Conservation (phyloP, 2,329 filamentous ascomycete species). For the Colletotrichum tanaceti region DNA sequence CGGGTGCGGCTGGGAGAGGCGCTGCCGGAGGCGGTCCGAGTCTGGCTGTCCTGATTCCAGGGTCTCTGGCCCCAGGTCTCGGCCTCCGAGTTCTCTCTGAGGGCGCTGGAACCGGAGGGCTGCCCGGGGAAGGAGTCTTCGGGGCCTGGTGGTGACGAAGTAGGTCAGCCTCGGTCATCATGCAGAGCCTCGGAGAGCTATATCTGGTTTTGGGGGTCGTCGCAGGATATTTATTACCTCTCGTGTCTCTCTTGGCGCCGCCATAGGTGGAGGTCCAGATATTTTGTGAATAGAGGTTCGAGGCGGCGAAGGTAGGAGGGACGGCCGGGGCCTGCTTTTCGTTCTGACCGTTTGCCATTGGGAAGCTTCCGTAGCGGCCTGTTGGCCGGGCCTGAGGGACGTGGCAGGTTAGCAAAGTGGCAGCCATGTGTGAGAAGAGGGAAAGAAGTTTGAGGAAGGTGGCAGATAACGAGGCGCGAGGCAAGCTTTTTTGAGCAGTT, state of each 20-base stretch:
- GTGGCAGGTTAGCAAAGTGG: conserved; percentile 38
- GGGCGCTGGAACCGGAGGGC: conserved; percentile 75
- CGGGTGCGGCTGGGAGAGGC: conserved; percentile 70
- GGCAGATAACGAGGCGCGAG: conserved; percentile 28
- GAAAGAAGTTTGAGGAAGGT: not conserved
- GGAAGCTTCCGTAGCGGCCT: conserved; percentile 54
- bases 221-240: conserved; percentile 56
- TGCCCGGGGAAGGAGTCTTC: conserved; percentile 38
- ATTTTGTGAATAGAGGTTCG: conserved; percentile 51
- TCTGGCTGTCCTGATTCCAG: conserved; percentile 68
- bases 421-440: conserved; percentile 23
- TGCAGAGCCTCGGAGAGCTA: too few species aligned
- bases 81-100: conserved; percentile 75
- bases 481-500: conserved; percentile 35
- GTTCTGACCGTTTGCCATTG: conserved; percentile 47
- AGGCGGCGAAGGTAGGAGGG: conserved; percentile 51
- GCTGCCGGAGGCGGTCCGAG: conserved; percentile 60
- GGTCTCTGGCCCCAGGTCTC: conserved; percentile 70
- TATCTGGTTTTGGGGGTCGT: not conserved
- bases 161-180: conserved; percentile 46
- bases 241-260: conserved; percentile 56
- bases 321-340: conserved; percentile 50
- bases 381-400: conserved; percentile 51
- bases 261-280: conserved; percentile 56
- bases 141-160: conserved; percentile 12